Conservation (phyloP, 305 asterid species). For the Fraxinus ornus region DNA sequence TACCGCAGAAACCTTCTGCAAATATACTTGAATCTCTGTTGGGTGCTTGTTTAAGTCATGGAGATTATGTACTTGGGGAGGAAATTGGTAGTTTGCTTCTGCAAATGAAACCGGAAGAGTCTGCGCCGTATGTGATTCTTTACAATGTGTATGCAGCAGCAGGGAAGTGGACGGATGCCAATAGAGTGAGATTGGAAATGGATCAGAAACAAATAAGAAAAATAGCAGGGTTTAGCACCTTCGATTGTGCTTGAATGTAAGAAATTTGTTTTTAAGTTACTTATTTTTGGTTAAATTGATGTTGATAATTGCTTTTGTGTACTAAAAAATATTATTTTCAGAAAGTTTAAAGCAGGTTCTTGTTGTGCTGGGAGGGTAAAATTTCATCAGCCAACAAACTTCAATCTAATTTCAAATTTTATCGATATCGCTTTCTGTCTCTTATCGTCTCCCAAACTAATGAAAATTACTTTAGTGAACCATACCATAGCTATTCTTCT, state of each 20-base stretch:
- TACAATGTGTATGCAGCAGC: constrained; percentile 47
- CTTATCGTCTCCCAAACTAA: background rate
- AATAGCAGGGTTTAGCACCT: background rate
- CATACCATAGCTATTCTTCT: background rate
- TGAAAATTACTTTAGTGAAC: background rate
- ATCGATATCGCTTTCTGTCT: too few relatives aligned
- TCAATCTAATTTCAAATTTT: background rate
- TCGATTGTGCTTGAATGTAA: background rate
- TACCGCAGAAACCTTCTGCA: constrained; percentile 5
- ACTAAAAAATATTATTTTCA: background rate
- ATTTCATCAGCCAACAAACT: background rate
- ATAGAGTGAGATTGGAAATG: constrained; percentile 40
- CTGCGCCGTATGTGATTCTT: constrained; percentile 36
- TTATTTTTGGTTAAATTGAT: background rate
- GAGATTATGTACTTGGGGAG: constrained; percentile 45
- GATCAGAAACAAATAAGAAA: constrained; percentile 19
- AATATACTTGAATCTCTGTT: constrained; percentile 34
- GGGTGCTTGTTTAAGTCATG: constrained; percentile 52
- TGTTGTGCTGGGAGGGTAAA: background rate
- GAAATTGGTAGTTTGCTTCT: constrained; percentile 40
- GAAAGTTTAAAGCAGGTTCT: background rate
- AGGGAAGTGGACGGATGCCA: constrained; percentile 52
- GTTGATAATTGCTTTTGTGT: background rate
- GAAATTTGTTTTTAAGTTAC: constrained; percentile 12
- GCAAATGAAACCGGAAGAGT: constrained; percentile 29